Evolutionary conservation across 176 grass and related monocot species (phyloP), one percentile per base, ranked within the genome.

Genomic region (Avena eriantha): DNA sequence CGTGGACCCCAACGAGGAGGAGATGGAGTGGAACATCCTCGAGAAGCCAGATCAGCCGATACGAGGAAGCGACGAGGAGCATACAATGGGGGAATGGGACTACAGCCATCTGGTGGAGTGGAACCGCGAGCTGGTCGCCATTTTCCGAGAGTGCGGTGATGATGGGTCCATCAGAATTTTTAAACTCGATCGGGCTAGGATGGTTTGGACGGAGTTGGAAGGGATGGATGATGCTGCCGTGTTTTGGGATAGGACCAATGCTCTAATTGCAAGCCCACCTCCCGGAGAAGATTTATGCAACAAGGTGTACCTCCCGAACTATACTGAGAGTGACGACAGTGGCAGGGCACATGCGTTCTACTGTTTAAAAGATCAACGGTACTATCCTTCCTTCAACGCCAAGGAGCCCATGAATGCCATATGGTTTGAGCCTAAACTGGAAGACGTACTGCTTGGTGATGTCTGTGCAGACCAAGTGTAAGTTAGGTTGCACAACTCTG

Each of bases 21-120:
- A 82, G 5, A 82, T 66, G n/a, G 53, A 70, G 16, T 88, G 86
- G 86, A 83, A 80, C 19, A 7, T 83, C 72, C 86, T 88, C 3
- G 17, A 67, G 16, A 82, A 77, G 9, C 79, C 54, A 0, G 39
- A 73, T 29, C 10, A 2, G 11, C 79, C 79, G 0, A 88, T 88
- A 53, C 69, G 19, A 2, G 50, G 49, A 34, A 47, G 63, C 26
- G 68, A 45, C 3, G 69, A 88, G 7, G 36, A 49, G 41, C 79
- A 54, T 39, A 39, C 36, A 39, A 6, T 39, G 36, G 36, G 36
- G 2, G 53, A 36, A 33, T 21, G 5, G 23, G 79, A 76, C n/a
- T 74, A 82, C 6, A 76, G 4, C 17, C 76, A 88, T 76, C 23
- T 88, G 53, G 48, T 88, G 1, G 55, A 77, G 86, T 83, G 53